Percentiles rank a stretch among this genome's conserved stretches.
Conservation (phyloP, 352 stramenopile genomes). For the Elongisporangium prolatum region DNA sequence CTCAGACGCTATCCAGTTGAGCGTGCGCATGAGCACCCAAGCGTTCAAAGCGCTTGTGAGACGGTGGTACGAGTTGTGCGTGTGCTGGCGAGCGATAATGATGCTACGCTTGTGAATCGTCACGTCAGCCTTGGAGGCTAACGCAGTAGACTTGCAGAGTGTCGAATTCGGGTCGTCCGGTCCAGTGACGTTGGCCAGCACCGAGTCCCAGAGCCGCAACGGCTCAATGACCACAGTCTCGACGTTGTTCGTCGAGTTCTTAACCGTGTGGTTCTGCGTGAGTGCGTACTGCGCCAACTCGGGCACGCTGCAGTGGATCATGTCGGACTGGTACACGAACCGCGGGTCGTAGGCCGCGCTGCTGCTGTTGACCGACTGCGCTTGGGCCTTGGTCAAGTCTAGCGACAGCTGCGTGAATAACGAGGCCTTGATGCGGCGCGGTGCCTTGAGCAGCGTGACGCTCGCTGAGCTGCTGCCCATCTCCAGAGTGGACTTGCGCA, state of each 20-base stretch:
- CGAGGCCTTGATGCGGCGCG: constrained; percentile 9
- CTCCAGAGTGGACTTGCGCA: neutral
- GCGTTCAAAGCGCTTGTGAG: constrained; percentile 31
- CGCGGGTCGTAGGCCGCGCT: constrained; percentile 23
- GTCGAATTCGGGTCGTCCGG: too few relatives aligned
- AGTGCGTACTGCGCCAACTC: too few relatives aligned
- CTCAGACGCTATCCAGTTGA: constrained; percentile 21
- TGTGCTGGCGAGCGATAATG: constrained; percentile 33
- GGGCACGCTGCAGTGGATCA: constrained; percentile 23
- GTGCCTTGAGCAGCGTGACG: neutral
- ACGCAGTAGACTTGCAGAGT: too few relatives aligned
- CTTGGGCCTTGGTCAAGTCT: constrained; percentile 15
- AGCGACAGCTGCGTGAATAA: constrained; percentile 17
- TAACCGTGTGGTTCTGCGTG: too few relatives aligned
- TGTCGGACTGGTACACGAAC: constrained; percentile 18
- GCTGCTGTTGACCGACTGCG: constrained; percentile 17
- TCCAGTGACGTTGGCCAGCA: too few relatives aligned
- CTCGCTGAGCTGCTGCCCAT: neutral
- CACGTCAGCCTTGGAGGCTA: too few relatives aligned
- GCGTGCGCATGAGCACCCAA: constrained; percentile 27
- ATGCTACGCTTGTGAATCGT: constrained; percentile 8
- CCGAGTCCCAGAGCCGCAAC: too few relatives aligned
- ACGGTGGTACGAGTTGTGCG: constrained; percentile 55
- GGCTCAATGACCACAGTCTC: too few relatives aligned
- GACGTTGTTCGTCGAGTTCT: too few relatives aligned